These are phyloP conservation scores for Xylariaceae sp. DNA, from an alignment of 2,329 filamentous ascomycete genomes.

Conservation along the genomic window DNA sequence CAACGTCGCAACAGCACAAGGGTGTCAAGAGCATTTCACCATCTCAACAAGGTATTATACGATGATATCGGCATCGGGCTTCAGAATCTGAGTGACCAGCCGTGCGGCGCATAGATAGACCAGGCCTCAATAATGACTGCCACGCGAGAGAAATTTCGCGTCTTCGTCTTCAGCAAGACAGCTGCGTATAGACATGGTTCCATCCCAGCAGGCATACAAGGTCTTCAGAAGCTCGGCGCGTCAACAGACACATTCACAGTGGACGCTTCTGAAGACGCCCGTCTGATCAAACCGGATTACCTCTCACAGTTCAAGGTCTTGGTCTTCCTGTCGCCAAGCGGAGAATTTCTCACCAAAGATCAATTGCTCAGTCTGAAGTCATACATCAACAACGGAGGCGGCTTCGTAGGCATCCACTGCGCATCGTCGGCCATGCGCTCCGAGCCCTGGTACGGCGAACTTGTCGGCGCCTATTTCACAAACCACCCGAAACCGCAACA, in stretches of 20 bases:
- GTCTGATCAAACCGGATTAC: conserved; percentile 28
- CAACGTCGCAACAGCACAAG: too few relatives aligned
- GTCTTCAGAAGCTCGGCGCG: conserved; percentile 30
- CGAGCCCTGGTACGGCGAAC: conserved; percentile 36
- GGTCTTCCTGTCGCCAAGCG: conserved; percentile 39
- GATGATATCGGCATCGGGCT: too few relatives aligned
- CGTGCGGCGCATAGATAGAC: too few relatives aligned
- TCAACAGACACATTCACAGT: conserved; percentile 29
- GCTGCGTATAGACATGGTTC: conserved; percentile 38
- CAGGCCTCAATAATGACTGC: too few relatives aligned
- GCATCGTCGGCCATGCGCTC: conserved; percentile 35
- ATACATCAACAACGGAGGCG: conserved; percentile 35
- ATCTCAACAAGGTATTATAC: too few relatives aligned
- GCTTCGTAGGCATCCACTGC: conserved; percentile 41
- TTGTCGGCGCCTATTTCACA: conserved; percentile 39
- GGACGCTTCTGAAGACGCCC: conserved; percentile 37
- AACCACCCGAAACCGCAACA: conserved; percentile 38
- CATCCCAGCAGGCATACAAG: conserved; percentile 36
- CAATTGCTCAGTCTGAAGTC: conserved; percentile 35
- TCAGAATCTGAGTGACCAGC: too few relatives aligned
- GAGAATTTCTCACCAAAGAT: conserved; percentile 33
- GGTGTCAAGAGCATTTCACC: too few relatives aligned
- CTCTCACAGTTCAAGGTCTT: conserved; percentile 36
- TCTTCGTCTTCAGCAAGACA: conserved; percentile 42
- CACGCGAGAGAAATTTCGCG: conserved; percentile 19